Evolutionary conservation across 257 asterid genomes (phyloP).

Genomic region (Ligustrum vulgare): DNA sequence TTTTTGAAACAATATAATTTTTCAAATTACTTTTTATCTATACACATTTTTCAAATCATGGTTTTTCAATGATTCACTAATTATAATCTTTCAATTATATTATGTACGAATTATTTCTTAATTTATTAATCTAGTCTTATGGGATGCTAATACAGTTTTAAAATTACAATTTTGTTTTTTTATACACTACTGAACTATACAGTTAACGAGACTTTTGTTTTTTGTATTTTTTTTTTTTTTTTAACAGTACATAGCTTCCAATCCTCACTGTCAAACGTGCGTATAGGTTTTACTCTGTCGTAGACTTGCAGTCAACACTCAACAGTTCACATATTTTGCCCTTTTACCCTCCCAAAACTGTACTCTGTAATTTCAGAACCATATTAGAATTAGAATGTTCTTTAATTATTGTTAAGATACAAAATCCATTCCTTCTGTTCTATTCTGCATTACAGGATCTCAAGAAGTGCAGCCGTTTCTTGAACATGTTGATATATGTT

Average conservation of each 20-base stretch:
- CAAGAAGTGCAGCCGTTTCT: conserved; percentile 64
- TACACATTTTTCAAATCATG: too few relatives aligned
- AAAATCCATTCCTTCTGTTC: not conserved
- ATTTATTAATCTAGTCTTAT: too few relatives aligned
- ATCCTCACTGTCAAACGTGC: not conserved
- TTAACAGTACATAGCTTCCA: not conserved
- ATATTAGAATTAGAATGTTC: not conserved
- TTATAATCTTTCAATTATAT: too few relatives aligned
- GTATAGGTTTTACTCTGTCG: not conserved
- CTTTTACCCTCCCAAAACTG: not conserved
- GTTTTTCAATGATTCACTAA: too few relatives aligned
- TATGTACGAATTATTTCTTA: too few relatives aligned
- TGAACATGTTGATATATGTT: conserved; percentile 63
- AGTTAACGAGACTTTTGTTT: not conserved
- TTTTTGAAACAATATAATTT: too few relatives aligned
- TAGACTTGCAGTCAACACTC: too few relatives aligned
- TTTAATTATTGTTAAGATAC: not conserved
- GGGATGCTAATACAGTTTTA: too few relatives aligned
- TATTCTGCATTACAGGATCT: conserved; percentile 55
- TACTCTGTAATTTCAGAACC: not conserved
- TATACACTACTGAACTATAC: not conserved
- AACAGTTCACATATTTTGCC: not conserved
- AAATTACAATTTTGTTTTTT: too few relatives aligned
- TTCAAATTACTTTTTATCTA: too few relatives aligned
- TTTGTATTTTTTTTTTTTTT: too few relatives aligned